These are phyloP conservation scores for Boletus sp. DNA, from an alignment of 768 basidiomycete species.

Conservation along the genomic window DNA sequence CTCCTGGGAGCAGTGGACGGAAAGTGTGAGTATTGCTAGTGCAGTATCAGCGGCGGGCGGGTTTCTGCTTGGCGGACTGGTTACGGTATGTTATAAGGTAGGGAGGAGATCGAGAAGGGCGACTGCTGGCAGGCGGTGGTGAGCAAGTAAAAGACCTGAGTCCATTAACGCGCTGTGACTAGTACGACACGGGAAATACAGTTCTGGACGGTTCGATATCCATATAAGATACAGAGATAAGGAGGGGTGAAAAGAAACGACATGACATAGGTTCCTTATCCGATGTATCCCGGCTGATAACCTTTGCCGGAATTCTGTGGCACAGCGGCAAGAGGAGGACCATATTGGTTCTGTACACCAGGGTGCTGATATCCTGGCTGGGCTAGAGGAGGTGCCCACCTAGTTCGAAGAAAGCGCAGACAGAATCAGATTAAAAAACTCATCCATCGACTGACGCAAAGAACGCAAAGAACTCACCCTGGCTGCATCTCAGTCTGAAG, in stretches of 20 bases:
- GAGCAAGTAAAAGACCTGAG: neutral
- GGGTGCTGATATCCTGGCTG: conserved; percentile 41
- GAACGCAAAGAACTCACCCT: conserved; percentile 39
- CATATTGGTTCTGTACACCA: conserved; percentile 14
- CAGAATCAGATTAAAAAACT: neutral
- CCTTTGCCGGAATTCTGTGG: conserved; percentile 16
- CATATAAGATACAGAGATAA: neutral
- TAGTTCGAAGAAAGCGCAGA: conserved; percentile 3
- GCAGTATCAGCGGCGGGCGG: conserved; percentile 34
- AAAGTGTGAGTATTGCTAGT: conserved; percentile 16
- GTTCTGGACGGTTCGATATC: neutral
- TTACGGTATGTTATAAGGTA: conserved; percentile 17
- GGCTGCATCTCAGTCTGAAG: conserved; percentile 53
- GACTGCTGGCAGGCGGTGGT: conserved; percentile 2
- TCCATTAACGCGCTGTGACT: neutral
- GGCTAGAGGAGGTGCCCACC: conserved; percentile 37
- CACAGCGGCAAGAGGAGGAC: neutral
- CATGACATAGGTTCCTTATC: conserved; percentile 7
- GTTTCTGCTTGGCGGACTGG: conserved; percentile 35
- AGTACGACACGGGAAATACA: conserved; percentile 1
- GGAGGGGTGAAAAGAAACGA: neutral
- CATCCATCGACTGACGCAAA: neutral
- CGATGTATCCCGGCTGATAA: conserved; percentile 32
- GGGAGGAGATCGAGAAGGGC: conserved; percentile 5
- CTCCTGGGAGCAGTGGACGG: conserved; percentile 12